Evolutionary conservation across 495 filamentous ascomycete genomes (phyloP), one percentile per base, ranked within the genome.

Genomic region (Arthonia radiata): DNA sequence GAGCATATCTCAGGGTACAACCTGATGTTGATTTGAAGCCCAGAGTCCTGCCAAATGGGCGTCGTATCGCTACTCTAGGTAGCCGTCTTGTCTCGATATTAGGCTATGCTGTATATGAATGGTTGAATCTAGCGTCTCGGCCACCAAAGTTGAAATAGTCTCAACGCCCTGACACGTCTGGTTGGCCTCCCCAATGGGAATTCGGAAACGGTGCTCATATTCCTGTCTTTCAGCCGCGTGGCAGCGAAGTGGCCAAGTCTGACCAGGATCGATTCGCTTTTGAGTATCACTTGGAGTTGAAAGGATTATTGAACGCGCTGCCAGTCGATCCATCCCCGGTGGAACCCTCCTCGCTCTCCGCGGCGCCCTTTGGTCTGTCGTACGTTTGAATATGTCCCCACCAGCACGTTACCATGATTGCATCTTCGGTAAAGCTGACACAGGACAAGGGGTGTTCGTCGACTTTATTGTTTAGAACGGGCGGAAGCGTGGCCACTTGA

Each of bases 351-450:
- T n/a, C 6, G 19, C 11, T 22, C 11, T 6, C 52, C 18, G 57
- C 51, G 29, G 52, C 57, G 46, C 75, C 69, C 31, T 54, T 59
- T 9, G 81, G 82, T 22, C 81, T 64, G 37, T 71, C 63, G 79
- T 79, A 93, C 15, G 77, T 82, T 31, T 75, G 66, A 38, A 91
- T 68, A 47, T 91, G 82, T 11, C 81, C 81, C 13, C 13, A 18
- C 26, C 5, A 17, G 12, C n/a, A 11, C 3, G n/a, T 16, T 13
- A 14, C 15, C 16, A 19, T 65, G 23, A 97, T 82, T 15, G 69
- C 71, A 40, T 90, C 69, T 46, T 91, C 73, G 33, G 80, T 77
- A 40, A 97, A 97, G 7, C 68, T 71, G 11, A 97, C 41, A 76
- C 83, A 92, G 41, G 64, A 74, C 25, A 89, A 54, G 27, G 81